Conservation (phyloP, 192 early-diverging fungal genomes). For the Phlyctochytrium bullatum region DNA sequence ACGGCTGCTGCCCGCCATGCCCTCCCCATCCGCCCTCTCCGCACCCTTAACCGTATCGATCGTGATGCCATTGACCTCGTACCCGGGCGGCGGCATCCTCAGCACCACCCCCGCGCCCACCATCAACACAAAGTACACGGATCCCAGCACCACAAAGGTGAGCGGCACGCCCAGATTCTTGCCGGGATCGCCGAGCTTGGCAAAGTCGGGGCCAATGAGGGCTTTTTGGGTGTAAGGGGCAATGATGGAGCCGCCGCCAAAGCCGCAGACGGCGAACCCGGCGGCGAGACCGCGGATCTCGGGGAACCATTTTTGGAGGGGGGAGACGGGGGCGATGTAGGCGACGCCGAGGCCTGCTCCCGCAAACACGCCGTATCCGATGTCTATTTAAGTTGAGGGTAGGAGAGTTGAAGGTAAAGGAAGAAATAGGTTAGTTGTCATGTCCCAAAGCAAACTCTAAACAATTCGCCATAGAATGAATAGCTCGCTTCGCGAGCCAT, state of each 20-base stretch:
- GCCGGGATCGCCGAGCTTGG: constrained; percentile 9
- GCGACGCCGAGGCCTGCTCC: constrained; percentile 67
- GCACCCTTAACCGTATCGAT: constrained; percentile 45
- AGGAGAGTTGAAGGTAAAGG: neutral
- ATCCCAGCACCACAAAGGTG: constrained; percentile 63
- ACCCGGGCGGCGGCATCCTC: constrained; percentile 51
- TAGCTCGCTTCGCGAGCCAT: too few species aligned
- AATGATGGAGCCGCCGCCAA: constrained; percentile 70
- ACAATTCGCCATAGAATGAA: too few species aligned
- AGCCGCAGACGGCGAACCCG: constrained; percentile 73
- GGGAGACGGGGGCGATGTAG: constrained; percentile 74
- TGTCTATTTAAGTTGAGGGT: too few species aligned
- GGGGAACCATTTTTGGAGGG: constrained; percentile 78
- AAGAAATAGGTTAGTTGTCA: too few species aligned
- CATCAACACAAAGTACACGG: constrained; percentile 63
- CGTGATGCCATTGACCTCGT: constrained; percentile 60
- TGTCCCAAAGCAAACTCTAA: too few species aligned
- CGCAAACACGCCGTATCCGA: constrained; percentile 61
- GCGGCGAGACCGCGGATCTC: constrained; percentile 71
- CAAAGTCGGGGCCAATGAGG: constrained; percentile 41
- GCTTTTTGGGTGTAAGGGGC: constrained; percentile 60
- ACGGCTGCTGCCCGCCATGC: too few species aligned
- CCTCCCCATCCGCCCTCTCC: too few species aligned
- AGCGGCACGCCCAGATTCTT: constrained; percentile 48
- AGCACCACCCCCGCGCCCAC: constrained; percentile 18